A percentile compares a stretch with the other conserved stretches of the same genome.
Conservation (phyloP, 805 yeast genomes). For the Metahyphopichia silvanorum region DNA sequence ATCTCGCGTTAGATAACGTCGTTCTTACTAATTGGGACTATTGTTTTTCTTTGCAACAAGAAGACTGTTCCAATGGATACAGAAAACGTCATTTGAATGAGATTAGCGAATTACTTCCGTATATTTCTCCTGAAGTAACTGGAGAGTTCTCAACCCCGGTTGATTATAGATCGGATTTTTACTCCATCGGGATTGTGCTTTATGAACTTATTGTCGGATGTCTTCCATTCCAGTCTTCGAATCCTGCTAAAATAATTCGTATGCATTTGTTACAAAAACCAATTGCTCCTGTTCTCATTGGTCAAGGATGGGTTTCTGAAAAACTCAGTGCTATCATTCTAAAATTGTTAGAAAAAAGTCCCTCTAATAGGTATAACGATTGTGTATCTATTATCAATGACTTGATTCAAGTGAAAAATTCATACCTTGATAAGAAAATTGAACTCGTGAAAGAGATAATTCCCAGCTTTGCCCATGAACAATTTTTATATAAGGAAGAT, state of each 20-base stretch:
- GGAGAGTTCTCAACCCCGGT: slow-evolving; percentile 35
- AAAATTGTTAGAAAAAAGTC: slow-evolving; percentile 40
- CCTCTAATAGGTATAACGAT: slow-evolving; percentile 35
- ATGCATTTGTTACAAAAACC: slow-evolving; percentile 42
- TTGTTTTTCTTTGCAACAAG: slow-evolving; percentile 37
- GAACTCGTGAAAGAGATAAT: neutral
- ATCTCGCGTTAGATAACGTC: slow-evolving; percentile 16
- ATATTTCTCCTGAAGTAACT: slow-evolving; percentile 49
- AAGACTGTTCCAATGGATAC: slow-evolving; percentile 40
- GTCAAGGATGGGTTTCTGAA: slow-evolving; percentile 22
- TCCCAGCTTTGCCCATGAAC: neutral
- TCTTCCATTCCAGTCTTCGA: slow-evolving; percentile 41
- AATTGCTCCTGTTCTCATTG: slow-evolving; percentile 32
- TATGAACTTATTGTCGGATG: slow-evolving; percentile 47
- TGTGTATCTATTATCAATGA: slow-evolving; percentile 34
- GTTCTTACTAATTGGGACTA: slow-evolving; percentile 49
- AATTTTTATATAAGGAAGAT: neutral
- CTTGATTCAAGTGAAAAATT: slow-evolving; percentile 20
- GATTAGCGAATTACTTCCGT: slow-evolving; percentile 40
- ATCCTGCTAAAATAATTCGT: slow-evolving; percentile 33
- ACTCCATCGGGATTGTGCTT: slow-evolving; percentile 47
- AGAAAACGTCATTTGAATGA: slow-evolving; percentile 37
- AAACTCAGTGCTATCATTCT: slow-evolving; percentile 37
- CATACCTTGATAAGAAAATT: slow-evolving; percentile 10
- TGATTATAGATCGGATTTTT: slow-evolving; percentile 48